Evolutionary conservation across 106 monocot genomes (phyloP), one percentile per base, ranked within the genome.

Genomic region (Dendrobium chrysotoxum): DNA sequence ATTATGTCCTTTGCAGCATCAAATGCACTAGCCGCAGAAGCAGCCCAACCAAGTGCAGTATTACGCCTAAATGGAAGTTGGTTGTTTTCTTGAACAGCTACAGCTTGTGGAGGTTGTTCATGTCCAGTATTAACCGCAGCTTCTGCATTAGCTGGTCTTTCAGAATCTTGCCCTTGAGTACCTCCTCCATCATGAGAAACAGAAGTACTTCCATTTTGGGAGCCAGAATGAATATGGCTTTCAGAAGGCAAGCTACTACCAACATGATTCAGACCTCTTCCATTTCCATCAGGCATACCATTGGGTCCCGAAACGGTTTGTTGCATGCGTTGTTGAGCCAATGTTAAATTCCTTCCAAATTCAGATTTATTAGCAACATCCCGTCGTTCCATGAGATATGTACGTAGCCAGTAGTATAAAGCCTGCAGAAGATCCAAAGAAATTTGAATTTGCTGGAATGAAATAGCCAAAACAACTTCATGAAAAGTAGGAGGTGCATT

Each of bases 1-100:
- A 99, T 99, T 80, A 99, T 91, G 70, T 99, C 99, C 85, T 95
- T 99, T 28, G 99, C 99, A 42, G 95, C 89, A 86, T 99, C 99
- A 91, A 99, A 99, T 65, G 95, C 95, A 88, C 88, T 89, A 23
- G 91, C 84, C 77, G 90, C 93, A 74, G 99, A 93, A 79, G 93
- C 88, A 28, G 91, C 92, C 89, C 89, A 93, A 80, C 89, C 91
- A 80, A 83, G 66, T 35, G 84, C 85, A 81, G 66, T 78, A 85
- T 78, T 91, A 26, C 97, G 94, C 76, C 92, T 86, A 72, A 85
- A 38, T 67, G 80, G 76, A 78, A 78, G 82, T 70, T 85, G 88
- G n/a, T 58, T 78, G 42, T 77, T 81, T 46, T 87, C 92, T 50
- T 86, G 15, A 65, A 75, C 76, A 13, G 85, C 44, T 28, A 91